Base-by-base conservation (phyloP, 163 green algal species). In the Scenedesmus sp. region DNA sequence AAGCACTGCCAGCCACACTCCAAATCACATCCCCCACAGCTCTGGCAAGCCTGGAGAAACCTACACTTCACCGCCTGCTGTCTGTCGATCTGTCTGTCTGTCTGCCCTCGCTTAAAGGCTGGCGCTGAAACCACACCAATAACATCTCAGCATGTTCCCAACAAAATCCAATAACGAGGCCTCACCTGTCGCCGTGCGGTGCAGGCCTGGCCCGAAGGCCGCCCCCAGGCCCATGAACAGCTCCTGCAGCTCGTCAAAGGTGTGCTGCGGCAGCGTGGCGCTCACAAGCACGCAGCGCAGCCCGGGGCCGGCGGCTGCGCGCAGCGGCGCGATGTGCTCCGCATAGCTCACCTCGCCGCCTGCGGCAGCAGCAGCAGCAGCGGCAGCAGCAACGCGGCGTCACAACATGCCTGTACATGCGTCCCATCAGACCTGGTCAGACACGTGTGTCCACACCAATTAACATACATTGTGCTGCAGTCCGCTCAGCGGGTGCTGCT, bases 201-300 rank as follows among this genome's bases (percentile, higher is more conserved):
- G 97, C 91, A 99, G 93, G n/a, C 97, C 97, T 0, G 97, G 97
- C 7, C 97, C 97, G 13, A 98, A 93, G 6, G 95, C 95, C 0
- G 95, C 88, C 23, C 88, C 62, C 16, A 99, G 86, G 7, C 95
- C 95, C 0, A 93, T 90, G 92, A 97, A 98, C 74, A 94, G 74
- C 84, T 94, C 91, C 87, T 95, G 90, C 67, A 98, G 93, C 73
- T 95, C 60, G 4, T 92, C 83, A 64, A 95, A 97, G 57, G 95
- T 94, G 87, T 96, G 91, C 86, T 96, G 93, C 23, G 97, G 97
- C 59, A 99, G 92, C 8, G 97, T 99, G 56, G 97, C 97, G 3
- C 96, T 99, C 16, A 98, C 97, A 62, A 99, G 93, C 82, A 98
- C 93, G 54, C 97, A 96, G 87, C 96, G 95, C 81, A 95, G 86